Conservation (phyloP, 2,329 filamentous ascomycete genomes). For the Penicillium sp. region DNA sequence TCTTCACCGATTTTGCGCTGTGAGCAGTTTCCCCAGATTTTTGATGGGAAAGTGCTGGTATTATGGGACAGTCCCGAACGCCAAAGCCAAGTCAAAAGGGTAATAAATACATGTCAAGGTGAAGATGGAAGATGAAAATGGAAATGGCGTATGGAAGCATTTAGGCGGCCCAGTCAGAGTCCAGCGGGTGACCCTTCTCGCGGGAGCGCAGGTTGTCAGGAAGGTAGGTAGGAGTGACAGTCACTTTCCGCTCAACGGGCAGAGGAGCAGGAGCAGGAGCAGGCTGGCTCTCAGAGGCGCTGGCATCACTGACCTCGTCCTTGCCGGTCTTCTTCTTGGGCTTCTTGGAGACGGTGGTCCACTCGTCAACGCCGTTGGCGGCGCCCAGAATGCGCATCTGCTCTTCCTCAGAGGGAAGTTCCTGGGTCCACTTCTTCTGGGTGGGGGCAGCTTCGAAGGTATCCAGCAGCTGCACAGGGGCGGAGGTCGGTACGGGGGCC, state of each 20-base stretch:
- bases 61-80: slow-evolving; percentile 31
- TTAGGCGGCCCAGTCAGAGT: slow-evolving; percentile 47
- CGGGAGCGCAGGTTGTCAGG: slow-evolving; percentile 32
- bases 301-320: slow-evolving; percentile 45
- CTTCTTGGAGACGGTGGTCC: slow-evolving; percentile 64
- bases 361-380: slow-evolving; percentile 52
- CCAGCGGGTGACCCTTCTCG: slow-evolving; percentile 44
- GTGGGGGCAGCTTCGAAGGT: slow-evolving; percentile 40
- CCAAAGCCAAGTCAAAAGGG: slow-evolving; percentile 30
- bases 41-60: slow-evolving; percentile 23
- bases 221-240: slow-evolving; percentile 36
- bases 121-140: slow-evolving; percentile 5
- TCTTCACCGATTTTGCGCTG: slow-evolving; percentile 14
- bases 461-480: slow-evolving; percentile 39
- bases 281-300: slow-evolving; percentile 37
- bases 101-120: slow-evolving; percentile 36
- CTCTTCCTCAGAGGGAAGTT: slow-evolving; percentile 61
- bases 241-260: slow-evolving; percentile 35
- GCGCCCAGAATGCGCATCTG: slow-evolving; percentile 56
- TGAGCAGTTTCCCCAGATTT: slow-evolving; percentile 2
- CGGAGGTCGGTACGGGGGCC: slow-evolving; percentile 10
- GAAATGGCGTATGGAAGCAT: slow-evolving; percentile 8
- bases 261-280: slow-evolving; percentile 24
- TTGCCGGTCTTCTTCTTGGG: slow-evolving; percentile 51
- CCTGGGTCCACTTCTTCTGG: slow-evolving; percentile 46